Base-by-base conservation (phyloP, 208 protist species). In the Acanthamoeba quina region DNA sequence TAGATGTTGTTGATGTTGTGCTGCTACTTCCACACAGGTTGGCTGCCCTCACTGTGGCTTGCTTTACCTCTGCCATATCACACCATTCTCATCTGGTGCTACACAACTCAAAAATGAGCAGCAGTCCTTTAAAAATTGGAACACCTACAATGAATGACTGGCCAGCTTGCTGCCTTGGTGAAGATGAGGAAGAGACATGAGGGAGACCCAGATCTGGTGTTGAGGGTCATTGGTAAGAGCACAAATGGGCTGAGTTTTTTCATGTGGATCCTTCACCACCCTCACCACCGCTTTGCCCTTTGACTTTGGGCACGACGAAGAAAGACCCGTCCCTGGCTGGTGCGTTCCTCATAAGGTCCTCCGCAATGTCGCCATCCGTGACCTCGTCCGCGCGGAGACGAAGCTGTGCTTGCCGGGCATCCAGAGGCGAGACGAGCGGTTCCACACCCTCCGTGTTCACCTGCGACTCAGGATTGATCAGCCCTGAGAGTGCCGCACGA, bases 381-480 rank as follows among this genome's bases (percentile, higher is more conserved):
- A 86, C 34, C 49, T 86, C 49, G 49, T 86, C 78, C 52, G 60
- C 26, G 21, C 78, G 78, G 26, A 86, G 52, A 11, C 78, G 78
- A 29, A 86, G n/a, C 49, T 62, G 11, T 13, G 26, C 78, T 21
- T 86, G 78, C 62, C 41, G 78, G 5, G 78, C 78, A 24, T 86
- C 78, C 7, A 86, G 78, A 15, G 78, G 78, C 78, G 78, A 86
- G 4, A 86, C 34, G 13, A 86, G 78, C 0, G 78, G 78, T 52
- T 86, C 49, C 49, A 86, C 52, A 24, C 78, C 78, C 19, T 86
- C 78, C 26, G 78, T 86, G 52, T 86, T 64, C 78, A 86, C 78
- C 78, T 86, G 49, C 49, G 6, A 5, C 10, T 21, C 10, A 10
- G 13, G 60, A 37, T 29, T 7, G 54, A 13, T 58, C 54, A 58